These are phyloP conservation scores for Echinosophora koreensis DNA, from an alignment of 306 rosid genomes.

Conservation along the genomic window DNA sequence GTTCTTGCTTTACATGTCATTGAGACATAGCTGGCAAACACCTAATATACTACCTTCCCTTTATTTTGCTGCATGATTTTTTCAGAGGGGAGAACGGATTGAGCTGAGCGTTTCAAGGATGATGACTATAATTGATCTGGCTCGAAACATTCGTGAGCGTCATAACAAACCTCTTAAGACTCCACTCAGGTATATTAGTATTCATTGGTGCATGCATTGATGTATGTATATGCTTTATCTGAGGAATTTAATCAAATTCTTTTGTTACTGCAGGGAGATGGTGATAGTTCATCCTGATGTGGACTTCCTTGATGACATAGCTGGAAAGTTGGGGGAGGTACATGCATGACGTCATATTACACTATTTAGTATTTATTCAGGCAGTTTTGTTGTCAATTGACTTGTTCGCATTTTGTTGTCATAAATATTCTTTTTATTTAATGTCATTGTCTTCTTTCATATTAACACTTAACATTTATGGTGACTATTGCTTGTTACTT, in stretches of 20 bases:
- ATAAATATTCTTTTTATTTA: background rate
- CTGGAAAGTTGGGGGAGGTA: slow-evolving; percentile 94
- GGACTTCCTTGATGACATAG: slow-evolving; percentile 87
- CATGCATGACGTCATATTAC: slow-evolving; percentile 27
- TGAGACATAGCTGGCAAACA: background rate
- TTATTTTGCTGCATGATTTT: slow-evolving; percentile 40
- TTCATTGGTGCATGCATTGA: slow-evolving; percentile 9
- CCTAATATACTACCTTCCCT: slow-evolving; percentile 34
- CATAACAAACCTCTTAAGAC: slow-evolving; percentile 95
- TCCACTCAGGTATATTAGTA: slow-evolving; percentile 76
- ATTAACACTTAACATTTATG: background rate
- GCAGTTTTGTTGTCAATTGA: background rate
- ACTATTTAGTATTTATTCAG: slow-evolving; percentile 17
- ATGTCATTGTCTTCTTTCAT: background rate
- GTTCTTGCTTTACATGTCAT: slow-evolving; percentile 34
- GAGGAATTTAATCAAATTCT: slow-evolving; percentile 7
- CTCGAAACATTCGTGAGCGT: slow-evolving; percentile 94
- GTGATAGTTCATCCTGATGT: slow-evolving; percentile 91
- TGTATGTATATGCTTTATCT: background rate
- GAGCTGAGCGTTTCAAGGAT: slow-evolving; percentile 93
- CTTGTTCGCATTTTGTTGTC: slow-evolving; percentile 1
- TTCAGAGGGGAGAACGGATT: slow-evolving; percentile 82
- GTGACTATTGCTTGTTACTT: slow-evolving; percentile 12
- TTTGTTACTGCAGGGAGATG: slow-evolving; percentile 76
- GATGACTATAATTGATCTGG: slow-evolving; percentile 94